Conservation (phyloP, 257 asterid species). For the Solanum paucissectum region DNA sequence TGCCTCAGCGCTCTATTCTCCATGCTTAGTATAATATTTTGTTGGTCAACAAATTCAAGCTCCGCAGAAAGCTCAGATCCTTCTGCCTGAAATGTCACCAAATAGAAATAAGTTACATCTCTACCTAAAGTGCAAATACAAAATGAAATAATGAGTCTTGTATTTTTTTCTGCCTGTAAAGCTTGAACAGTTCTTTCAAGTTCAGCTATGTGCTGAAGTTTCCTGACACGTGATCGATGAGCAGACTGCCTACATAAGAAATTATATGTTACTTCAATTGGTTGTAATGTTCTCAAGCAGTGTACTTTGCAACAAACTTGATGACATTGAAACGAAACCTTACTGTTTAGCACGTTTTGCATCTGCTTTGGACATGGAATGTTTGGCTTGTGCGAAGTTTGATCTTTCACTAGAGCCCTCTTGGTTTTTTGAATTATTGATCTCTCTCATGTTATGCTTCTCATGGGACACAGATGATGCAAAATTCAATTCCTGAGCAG, state of each 20-base stretch:
- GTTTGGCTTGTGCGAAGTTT: constrained; percentile 26
- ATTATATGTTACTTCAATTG: not conserved
- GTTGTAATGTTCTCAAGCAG: not conserved
- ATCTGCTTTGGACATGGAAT: constrained; percentile 44
- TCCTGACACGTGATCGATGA: constrained; percentile 76
- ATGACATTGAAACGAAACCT: not conserved
- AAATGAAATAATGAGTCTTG: not conserved
- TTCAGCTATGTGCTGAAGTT: constrained; percentile 78
- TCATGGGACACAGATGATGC: constrained; percentile 11
- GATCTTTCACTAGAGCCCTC: constrained; percentile 33
- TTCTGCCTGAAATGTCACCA: constrained; percentile 35
- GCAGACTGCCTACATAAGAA: constrained; percentile 53
- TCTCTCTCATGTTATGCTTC: constrained; percentile 21
- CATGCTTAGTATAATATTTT: constrained; percentile 64
- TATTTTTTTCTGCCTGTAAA: constrained; percentile 36
- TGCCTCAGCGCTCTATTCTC: constrained; percentile 81
- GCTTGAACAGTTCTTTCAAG: constrained; percentile 68
- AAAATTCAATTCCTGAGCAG: constrained; percentile 25
- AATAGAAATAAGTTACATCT: not conserved
- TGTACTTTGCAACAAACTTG: not conserved
- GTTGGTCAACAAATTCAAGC: constrained; percentile 76
- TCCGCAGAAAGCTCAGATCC: constrained; percentile 60
- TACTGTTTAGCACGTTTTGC: constrained; percentile 73
- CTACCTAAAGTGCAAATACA: not conserved
- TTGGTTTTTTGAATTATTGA: constrained; percentile 13